Evolutionary conservation across 1,284 basidiomycete genomes (phyloP), one percentile per base, ranked within the genome.

Genomic region (Ceratobasidium sp.): DNA sequence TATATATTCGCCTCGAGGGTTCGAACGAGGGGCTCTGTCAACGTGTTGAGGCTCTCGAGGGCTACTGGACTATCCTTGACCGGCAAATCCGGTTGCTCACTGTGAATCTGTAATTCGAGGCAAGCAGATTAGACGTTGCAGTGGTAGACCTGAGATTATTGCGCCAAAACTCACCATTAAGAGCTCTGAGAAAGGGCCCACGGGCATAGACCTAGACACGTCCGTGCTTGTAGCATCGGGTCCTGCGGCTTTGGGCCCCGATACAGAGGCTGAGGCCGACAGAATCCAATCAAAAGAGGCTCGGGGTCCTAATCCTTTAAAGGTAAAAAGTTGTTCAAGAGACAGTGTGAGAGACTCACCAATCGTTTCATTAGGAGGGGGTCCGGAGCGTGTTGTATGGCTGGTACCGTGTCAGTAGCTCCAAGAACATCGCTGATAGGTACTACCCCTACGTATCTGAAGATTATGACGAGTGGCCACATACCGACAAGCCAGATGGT

Each of bases 361-460:
- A 4, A 13, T 13, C 13, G 44, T 5, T 13, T 13, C 23, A 13
- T 28, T 13, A n/a, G n/a, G n/a, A 59, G 57, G 23, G 13, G 6
- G 57, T 59, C 13, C n/a, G n/a, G 5, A 59, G 28, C 10, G 23
- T 59, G 28, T 26, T n/a, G 23, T 59, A 3, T 33, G 28, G 23
- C 57, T 13, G n/a, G n/a, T 28, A 59, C 13, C 57, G 23, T 28
- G 57, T 59, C 57, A 13, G 12, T 12, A 59, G 28, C 13, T 28
- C 28, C 57, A 59, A 28, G 57, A 59, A 28, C 28, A 59, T 59
- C 13, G 57, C 57, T 1, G 23, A 59, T 28, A 28, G 33, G 13
- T 26, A 59, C 57, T 59, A 59, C 13, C 15, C 57, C 23, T 26
- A 59, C 57, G 57, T 59, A n/a, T n/a, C n/a, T n/a, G n/a, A n/a